Percentiles rank a stretch among this genome's conserved stretches.
phyloP scores from a whole-genome alignment of 2,329 filamentous ascomycete species.

The Talaromyces albobiverticillius region DNA sequence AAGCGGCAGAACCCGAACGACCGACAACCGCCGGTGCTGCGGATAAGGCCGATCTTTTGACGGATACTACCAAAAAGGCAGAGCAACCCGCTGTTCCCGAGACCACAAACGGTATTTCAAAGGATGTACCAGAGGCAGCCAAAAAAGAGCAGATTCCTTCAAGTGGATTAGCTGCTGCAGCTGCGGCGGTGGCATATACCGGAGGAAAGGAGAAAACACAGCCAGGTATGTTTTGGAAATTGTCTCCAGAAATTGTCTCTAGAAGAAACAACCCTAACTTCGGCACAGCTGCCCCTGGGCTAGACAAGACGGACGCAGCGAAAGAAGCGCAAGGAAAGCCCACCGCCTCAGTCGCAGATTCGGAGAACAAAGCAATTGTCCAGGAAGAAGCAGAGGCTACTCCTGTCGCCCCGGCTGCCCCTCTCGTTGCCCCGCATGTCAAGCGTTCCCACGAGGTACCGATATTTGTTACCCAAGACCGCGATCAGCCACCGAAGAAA shows the following conservation, averaged over 20 bases:
- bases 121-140: background rate
- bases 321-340: background rate
- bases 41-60: background rate
- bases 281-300: background rate
- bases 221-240: conserved; percentile 7
- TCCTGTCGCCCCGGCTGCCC: conserved; percentile 16
- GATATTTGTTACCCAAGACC: conserved; percentile 28
- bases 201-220: background rate
- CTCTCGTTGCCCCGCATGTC: conserved; percentile 18
- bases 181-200: background rate
- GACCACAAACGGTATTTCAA: background rate
- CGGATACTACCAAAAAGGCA: background rate
- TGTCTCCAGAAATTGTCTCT: no score
- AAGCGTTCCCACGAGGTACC: conserved; percentile 38
- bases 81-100: background rate
- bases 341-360: background rate
- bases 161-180: background rate
- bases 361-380: background rate
- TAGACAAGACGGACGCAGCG: background rate
- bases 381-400: conserved; percentile 6
- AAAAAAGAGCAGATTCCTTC: background rate
- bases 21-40: background rate
- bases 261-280: background rate
- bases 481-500: conserved; percentile 33
- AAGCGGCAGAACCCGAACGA: background rate